Evolutionary conservation across 768 basidiomycete species (phyloP), one percentile per base, ranked within the genome.

Genomic region (Calvatia gigantea): DNA sequence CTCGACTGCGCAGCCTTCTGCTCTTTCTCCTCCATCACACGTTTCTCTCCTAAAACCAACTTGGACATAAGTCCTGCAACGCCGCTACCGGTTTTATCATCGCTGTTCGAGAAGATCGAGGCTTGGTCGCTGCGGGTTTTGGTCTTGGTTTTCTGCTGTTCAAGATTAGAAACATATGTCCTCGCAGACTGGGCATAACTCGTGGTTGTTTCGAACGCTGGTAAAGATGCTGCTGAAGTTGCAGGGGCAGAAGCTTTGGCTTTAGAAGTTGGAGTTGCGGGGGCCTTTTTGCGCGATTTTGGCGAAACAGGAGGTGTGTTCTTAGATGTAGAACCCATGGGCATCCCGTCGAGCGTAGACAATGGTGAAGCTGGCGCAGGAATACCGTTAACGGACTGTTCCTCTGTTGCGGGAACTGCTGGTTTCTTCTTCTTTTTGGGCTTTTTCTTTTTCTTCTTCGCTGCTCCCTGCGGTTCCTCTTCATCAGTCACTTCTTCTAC

Each of bases 391-490:
- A 51, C 60, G 6, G 59, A 57, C 6, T 62, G 61, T 44, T 64
- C 52, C 15, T 49, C 60, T 32, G 69, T 46, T 4, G 69, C 57
- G 3, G 68, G 55, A 17, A 71, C 51, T 60, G 80, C 80, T 67
- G 81, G 84, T 69, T 86, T 89, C 67, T 89, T 91, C 74, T 86
- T 89, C 19, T 79, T 71, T 61, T 87, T 89, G 70, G 86, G 87
- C 67, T 86, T 86, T 69, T 89, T 87, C 67, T 87, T 89, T 74
- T 71, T 71, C 64, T 89, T 89, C 43, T 75, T 69, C 1, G 68
- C 45, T 2, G 72, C 62, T 0, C 51, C 27, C 29, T 21, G 23
- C 21, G 37, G 23, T 14, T 65, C 86, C 64, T 87, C 86, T 63
- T 86, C 87, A 46, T 89, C 90, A 47, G 87, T 86, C 0, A 82